Base-by-base conservation (phyloP, 805 yeast genomes). In the Saccharomycopsis capsularis region DNA sequence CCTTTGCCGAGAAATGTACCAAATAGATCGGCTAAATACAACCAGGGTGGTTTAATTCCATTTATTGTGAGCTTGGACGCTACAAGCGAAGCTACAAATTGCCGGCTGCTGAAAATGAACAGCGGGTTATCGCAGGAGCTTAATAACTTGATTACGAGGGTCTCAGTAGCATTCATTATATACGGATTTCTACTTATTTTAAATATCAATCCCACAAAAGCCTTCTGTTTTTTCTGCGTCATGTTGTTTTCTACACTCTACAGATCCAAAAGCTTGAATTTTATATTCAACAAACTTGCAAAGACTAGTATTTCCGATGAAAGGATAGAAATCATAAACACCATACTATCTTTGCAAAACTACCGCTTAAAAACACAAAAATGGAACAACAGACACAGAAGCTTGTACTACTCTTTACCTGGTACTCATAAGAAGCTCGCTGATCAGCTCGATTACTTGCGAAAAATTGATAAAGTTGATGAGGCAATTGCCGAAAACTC, bases 351-450 rank as follows among this genome's bases (percentile, higher is more conserved):
- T 11, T 61, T 80, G n/a, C 64, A 71, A 34, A 59, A 64, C 6
- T 80, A 80, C 55, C 56, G 67, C 2, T 35, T 50, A 1, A 65
- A 70, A 39, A 65, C 74, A 3, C 63, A 66, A 36, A 60, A 60
- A 2, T 64, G 73, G 70, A 78, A 75, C 52, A 74, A 73, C 42
- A 61, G 72, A 42, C 67, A 76, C 44, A 38, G 48, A 6, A 62
- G 72, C 25, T 59, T 73, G 35, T 72, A 68, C 60, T 71, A 70
- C 53, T 56, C 69, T 55, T 67, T 82, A 74, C 60, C 74, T 3
- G 69, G 75, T 69, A 65, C 75, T 46, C 87, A 81, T 54, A 85
- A 81, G 58, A 64, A 69, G 13, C 60, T 78, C 29, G 78, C 79
- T 22, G 68, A 67, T 9, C 64, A 71, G 22, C 68, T 75, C 1